A percentile compares a stretch with the other conserved stretches of the same genome.
Evolutionary conservation across 2,329 filamentous ascomycete species (phyloP).

Genomic region (Bipolaris victoriae): DNA sequence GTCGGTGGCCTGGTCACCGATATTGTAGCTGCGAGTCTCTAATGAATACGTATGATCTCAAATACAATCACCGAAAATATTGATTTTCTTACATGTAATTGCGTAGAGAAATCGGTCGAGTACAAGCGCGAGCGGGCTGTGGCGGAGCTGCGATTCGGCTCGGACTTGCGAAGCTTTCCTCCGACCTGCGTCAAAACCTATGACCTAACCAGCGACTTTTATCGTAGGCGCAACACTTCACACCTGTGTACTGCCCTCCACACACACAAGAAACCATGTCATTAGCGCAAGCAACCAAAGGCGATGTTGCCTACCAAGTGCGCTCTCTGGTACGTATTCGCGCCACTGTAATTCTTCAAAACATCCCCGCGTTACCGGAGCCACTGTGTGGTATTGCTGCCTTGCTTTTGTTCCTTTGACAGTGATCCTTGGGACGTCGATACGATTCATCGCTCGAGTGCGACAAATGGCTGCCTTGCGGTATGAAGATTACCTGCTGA

Average conservation of each 20-base stretch:
- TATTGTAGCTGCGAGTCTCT: background rate
- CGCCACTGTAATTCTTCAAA: background rate
- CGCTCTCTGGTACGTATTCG: constrained; percentile 47
- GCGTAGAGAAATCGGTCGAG: background rate
- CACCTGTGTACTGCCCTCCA: constrained; percentile 7
- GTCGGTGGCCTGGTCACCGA: background rate
- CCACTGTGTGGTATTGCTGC: background rate
- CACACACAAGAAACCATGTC: constrained; percentile 36
- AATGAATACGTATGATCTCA: background rate
- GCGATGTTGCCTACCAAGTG: constrained; percentile 49
- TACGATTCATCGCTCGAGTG: background rate
- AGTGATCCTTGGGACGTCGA: background rate
- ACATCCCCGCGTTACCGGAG: constrained; percentile 4
- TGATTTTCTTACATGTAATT: background rate
- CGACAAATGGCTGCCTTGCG: background rate
- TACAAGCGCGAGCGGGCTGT: background rate
- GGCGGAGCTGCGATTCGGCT: constrained; percentile 17
- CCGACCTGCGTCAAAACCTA: constrained; percentile 33
- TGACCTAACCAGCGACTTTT: constrained; percentile 44
- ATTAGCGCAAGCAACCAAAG: constrained; percentile 43
- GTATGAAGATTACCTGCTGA: background rate
- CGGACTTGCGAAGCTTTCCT: constrained; percentile 41
- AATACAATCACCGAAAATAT: background rate
- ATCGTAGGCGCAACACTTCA: constrained; percentile 44
- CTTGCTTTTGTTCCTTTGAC: background rate